A percentile compares a stretch with the other conserved stretches of the same genome.
Evolutionary conservation across 108 stramenopile species (phyloP).

Genomic region (Nannochloropsis oceanica): DNA sequence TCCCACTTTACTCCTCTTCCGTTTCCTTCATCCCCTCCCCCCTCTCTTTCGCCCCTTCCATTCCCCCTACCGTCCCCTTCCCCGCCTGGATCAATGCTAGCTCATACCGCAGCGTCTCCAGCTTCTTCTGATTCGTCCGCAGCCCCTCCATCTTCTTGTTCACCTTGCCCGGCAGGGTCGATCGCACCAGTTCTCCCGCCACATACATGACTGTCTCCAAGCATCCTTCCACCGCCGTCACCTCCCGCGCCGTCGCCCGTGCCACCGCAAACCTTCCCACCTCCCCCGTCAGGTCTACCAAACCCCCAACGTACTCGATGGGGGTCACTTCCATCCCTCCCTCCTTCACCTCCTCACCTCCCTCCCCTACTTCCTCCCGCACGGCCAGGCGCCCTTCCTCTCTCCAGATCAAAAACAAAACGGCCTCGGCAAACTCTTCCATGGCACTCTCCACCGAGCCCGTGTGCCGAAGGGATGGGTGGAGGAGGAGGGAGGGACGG

Average conservation of each 20-base stretch:
- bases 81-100: not conserved
- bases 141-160: not conserved
- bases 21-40: not conserved
- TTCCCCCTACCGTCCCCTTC: not conserved
- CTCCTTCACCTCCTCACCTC: not conserved
- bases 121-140: not conserved
- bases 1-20: not conserved
- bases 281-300: conserved; percentile 91
- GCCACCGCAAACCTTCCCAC: conserved; percentile 78
- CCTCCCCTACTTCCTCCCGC: conserved; percentile 8
- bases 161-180: not conserved
- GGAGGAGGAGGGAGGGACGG: not conserved
- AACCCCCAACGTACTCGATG: conserved; percentile 75
- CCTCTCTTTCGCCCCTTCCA: not conserved
- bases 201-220: conserved; percentile 6
- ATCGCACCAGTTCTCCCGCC: not conserved
- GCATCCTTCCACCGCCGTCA: conserved; percentile 33
- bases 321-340: not conserved
- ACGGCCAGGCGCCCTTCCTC: conserved; percentile 36
- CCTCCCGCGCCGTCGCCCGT: conserved; percentile 63
- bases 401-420: conserved; percentile 71
- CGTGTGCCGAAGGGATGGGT: not conserved
- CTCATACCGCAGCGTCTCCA: not conserved
- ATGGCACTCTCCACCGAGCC: not conserved
- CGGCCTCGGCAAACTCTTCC: conserved; percentile 84